A percentile compares a stretch with the other conserved stretches of the same genome.
phyloP scores from a whole-genome alignment of 2,329 filamentous ascomycete genomes.

The Harringtonia lauricola region DNA sequence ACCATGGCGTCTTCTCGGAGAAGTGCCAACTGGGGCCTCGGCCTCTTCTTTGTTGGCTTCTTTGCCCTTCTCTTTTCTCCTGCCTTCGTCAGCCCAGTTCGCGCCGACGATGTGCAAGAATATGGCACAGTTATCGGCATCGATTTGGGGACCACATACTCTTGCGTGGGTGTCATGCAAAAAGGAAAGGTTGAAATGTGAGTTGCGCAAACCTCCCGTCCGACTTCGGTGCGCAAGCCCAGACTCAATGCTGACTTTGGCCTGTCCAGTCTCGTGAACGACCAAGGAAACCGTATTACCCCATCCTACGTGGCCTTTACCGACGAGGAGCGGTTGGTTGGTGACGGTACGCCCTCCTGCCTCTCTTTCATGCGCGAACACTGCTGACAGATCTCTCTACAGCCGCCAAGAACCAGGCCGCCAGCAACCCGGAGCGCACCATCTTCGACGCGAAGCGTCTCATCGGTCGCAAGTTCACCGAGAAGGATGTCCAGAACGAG shows the following conservation, averaged over 20 bases:
- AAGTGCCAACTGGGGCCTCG: conserved; percentile 31
- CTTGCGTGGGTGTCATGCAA: conserved; percentile 91
- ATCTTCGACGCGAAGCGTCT: conserved; percentile 80
- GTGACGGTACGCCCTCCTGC: conserved; percentile 47
- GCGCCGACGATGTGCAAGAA: conserved; percentile 62
- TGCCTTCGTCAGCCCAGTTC: conserved; percentile 69
- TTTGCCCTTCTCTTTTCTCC: conserved; percentile 82
- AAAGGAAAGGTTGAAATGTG: conserved; percentile 83
- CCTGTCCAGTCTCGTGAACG: conserved; percentile 58
- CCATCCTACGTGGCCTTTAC: conserved; percentile 94
- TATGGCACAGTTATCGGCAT: conserved; percentile 92
- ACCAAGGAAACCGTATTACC: conserved; percentile 91
- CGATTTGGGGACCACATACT: conserved; percentile 49
- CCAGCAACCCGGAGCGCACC: conserved; percentile 64
- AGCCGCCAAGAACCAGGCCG: conserved; percentile 87
- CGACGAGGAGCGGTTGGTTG: conserved; percentile 91
- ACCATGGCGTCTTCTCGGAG: conserved; percentile 12
- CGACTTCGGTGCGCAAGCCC: neutral
- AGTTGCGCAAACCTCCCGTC: neutral
- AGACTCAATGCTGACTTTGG: neutral
- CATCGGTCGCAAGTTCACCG: conserved; percentile 72
- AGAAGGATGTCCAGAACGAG: conserved; percentile 83
- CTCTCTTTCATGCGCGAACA: neutral
- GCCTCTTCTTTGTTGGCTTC: conserved; percentile 86
- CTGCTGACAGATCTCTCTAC: neutral